A percentile compares a stretch with the other conserved stretches of the same genome.
phyloP scores from a whole-genome alignment of 495 filamentous ascomycete species.

The Penicillium angulare region DNA sequence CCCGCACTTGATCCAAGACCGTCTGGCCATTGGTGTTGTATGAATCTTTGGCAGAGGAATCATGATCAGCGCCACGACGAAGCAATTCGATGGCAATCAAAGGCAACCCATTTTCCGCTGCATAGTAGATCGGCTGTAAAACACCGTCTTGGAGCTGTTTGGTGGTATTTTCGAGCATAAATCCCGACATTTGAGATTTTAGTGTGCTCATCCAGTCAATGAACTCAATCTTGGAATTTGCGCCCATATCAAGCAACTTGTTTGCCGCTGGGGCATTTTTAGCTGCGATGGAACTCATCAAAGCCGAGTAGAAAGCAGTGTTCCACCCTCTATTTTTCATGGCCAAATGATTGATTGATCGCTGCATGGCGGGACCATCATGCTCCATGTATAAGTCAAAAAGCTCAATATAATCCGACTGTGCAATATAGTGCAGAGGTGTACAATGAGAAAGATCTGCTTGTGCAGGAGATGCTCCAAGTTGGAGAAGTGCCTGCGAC shows the following conservation, averaged over 20 bases:
- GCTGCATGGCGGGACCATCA: slow-evolving; percentile 58
- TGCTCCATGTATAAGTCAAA: slow-evolving; percentile 56
- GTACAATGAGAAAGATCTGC: slow-evolving; percentile 60
- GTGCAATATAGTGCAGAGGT: slow-evolving; percentile 57
- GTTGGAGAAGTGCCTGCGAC: slow-evolving; percentile 57
- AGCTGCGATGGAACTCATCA: slow-evolving; percentile 45
- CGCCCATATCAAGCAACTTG: slow-evolving; percentile 47
- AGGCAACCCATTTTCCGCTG: slow-evolving; percentile 50
- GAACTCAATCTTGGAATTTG: slow-evolving; percentile 36
- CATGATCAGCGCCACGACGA: slow-evolving; percentile 56
- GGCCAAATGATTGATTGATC: slow-evolving; percentile 62
- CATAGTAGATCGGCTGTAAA: slow-evolving; percentile 60
- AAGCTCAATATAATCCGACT: slow-evolving; percentile 43
- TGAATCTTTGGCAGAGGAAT: slow-evolving; percentile 35
- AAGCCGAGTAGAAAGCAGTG: slow-evolving; percentile 24
- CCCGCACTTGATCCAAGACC: slow-evolving; percentile 34
- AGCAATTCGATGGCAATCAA: slow-evolving; percentile 55
- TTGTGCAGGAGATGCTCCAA: slow-evolving; percentile 72
- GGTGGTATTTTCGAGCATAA: slow-evolving; percentile 26
- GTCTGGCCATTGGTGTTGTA: not conserved
- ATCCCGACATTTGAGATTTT: slow-evolving; percentile 6
- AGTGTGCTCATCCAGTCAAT: slow-evolving; percentile 41
- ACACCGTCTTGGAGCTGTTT: slow-evolving; percentile 31
- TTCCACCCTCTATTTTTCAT: slow-evolving; percentile 9
- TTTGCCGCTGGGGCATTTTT: slow-evolving; percentile 31